These are phyloP conservation scores for Phytopythium aichiense DNA, from an alignment of 352 stramenopile genomes.

Conservation along the genomic window DNA sequence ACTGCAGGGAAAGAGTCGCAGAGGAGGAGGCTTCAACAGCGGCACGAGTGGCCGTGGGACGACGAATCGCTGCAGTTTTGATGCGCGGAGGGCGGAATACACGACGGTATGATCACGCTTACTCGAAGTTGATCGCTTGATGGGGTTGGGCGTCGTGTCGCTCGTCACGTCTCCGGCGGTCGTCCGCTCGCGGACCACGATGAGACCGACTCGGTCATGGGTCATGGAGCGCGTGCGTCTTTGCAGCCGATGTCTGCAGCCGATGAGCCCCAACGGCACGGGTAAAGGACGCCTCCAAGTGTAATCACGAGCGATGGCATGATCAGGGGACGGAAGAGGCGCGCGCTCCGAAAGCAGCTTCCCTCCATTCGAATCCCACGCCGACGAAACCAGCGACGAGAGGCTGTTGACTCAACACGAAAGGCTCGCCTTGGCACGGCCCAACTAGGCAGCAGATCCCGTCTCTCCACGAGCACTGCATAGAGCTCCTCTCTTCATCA, in stretches of 20 bases:
- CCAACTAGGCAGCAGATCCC: too few species aligned
- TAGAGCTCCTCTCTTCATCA: too few species aligned
- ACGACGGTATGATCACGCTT: not conserved
- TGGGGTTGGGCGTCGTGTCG: not conserved
- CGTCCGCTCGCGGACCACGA: not conserved
- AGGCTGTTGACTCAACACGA: too few species aligned
- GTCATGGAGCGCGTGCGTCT: not conserved
- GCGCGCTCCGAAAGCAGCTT: not conserved
- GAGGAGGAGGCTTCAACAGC: constrained; percentile 7
- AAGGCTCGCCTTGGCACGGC: too few species aligned
- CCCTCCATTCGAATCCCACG: not conserved
- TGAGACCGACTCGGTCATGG: too few species aligned
- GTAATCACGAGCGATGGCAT: not conserved
- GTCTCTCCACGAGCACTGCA: too few species aligned
- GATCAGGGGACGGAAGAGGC: not conserved
- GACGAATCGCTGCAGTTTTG: not conserved
- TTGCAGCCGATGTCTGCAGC: not conserved
- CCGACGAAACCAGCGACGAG: too few species aligned
- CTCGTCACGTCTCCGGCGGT: not conserved
- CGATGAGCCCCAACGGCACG: not conserved
- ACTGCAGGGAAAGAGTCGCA: not conserved
- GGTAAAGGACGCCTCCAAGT: not conserved
- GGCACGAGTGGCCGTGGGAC: not conserved
- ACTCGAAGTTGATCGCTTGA: not conserved
- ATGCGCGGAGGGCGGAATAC: not conserved